These are phyloP conservation scores for Psilocybe subaeruginosa DNA, from an alignment of 768 basidiomycete species.

Conservation along the genomic window DNA sequence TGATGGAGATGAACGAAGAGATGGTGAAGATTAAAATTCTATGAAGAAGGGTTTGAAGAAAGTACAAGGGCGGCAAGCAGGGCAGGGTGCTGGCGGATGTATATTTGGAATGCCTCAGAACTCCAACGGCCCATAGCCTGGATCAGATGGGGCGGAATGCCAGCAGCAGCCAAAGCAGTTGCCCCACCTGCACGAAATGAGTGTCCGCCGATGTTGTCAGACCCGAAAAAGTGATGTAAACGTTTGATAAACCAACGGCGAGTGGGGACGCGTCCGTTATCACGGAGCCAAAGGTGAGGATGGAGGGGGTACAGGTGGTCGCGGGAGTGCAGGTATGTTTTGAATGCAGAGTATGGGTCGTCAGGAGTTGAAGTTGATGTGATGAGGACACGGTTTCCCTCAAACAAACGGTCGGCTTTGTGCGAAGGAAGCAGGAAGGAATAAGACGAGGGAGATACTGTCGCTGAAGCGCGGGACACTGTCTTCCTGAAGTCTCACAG, in stretches of 20 bases:
- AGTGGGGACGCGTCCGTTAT: conserved; percentile 6
- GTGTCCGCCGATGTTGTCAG: not conserved
- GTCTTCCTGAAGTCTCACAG: conserved; percentile 9
- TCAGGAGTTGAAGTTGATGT: too few species aligned
- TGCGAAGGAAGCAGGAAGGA: conserved; percentile 34
- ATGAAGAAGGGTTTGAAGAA: too few species aligned
- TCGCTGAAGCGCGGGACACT: conserved; percentile 1
- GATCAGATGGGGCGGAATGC: conserved; percentile 31
- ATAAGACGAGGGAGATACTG: not conserved
- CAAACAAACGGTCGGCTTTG: conserved; percentile 38
- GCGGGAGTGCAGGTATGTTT: not conserved
- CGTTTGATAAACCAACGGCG: conserved; percentile 3
- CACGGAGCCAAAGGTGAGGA: conserved; percentile 4
- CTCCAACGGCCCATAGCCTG: conserved; percentile 41
- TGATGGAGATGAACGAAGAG: too few species aligned
- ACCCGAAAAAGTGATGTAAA: not conserved
- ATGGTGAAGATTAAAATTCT: too few species aligned
- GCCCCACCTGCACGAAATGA: conserved; percentile 8
- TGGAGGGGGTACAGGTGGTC: not conserved
- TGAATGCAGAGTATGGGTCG: not conserved
- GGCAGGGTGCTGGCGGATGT: conserved; percentile 31
- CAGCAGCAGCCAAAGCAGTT: conserved; percentile 10
- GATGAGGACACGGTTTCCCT: conserved; percentile 11
- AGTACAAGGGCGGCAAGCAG: conserved; percentile 9
- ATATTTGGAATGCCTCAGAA: conserved; percentile 31